Percentiles rank a stretch among this genome's conserved stretches.
Evolutionary conservation across 805 yeast species (phyloP).

Genomic region (Wickerhamiella shivajii): DNA sequence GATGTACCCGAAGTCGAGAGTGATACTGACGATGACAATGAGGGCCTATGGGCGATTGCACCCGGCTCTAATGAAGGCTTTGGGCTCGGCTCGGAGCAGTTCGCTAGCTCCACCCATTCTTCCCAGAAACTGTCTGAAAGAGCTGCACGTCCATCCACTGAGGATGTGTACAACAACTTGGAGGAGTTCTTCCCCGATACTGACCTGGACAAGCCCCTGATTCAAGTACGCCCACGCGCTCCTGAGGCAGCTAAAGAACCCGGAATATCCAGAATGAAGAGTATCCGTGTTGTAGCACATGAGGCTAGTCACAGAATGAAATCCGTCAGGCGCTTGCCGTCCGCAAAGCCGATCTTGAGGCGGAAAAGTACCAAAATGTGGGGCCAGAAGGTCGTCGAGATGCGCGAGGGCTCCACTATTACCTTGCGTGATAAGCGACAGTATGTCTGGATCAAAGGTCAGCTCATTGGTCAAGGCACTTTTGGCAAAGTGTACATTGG

Average conservation of each 20-base stretch:
- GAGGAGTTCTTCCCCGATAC: conserved; percentile 88
- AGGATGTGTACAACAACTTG: conserved; percentile 78
- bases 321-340: conserved; percentile 9
- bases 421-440: conserved; percentile 53
- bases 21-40: conserved; percentile 19
- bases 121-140: conserved; percentile 22
- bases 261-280: conserved; percentile 54
- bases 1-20: conserved; percentile 43
- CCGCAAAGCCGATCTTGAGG: conserved; percentile 30
- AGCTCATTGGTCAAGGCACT: conserved; percentile 88
- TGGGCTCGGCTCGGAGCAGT: not conserved
- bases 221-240: conserved; percentile 35
- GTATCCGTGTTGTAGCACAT: conserved; percentile 82
- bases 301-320: conserved; percentile 54
- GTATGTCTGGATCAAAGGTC: conserved; percentile 97
- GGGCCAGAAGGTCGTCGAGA: conserved; percentile 88
- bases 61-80: conserved; percentile 14
- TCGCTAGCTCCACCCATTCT: conserved; percentile 1
- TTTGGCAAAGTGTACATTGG: conserved; percentile 91
- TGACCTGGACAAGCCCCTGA: conserved; percentile 80
- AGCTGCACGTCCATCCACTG: conserved; percentile 90
- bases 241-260: conserved; percentile 1
- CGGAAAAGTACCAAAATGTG: conserved; percentile 88
- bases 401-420: conserved; percentile 48
- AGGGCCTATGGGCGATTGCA: conserved; percentile 44